Base-by-base conservation (phyloP, 352 stramenopile species). In the Pythium phragmiticola region DNA sequence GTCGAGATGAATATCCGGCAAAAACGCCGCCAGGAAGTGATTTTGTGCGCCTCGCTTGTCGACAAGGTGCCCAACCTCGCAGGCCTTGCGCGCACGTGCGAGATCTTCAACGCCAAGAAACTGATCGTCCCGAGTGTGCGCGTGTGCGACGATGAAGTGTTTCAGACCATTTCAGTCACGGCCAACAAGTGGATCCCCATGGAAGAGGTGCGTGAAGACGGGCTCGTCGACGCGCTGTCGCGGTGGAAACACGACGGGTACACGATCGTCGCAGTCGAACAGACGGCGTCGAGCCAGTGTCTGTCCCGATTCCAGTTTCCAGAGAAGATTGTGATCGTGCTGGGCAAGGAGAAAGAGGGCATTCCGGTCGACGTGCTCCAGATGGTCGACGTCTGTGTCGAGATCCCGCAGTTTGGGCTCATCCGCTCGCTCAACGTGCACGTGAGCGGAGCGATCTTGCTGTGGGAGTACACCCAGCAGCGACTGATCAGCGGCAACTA, bases 401-500 rank as follows among this genome's bases (percentile, higher is more conserved):
- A 99, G 75, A 99, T 99, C 72, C 97, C 97, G 17, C 97, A 99
- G 69, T 90, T 98, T 52, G 97, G 97, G 2, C 89, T 99, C 43
- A 98, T 98, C 53, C 85, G 97, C 7, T 98, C 89, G 50, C 84
- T 99, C 30, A 99, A 99, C 65, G 96, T 99, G 46, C 97, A 99
- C 68, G 97, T 99, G 21, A 98, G 89, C 60, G 96, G 94, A 50
- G 94, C 96, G 19, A 84, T 99, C 23, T 65, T 96, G 53, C 82
- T 99, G 57, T 99, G 96, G 95, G 94, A 98, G 70, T 98, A 98
- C 74, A 98, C 94, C 19, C 94, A 97, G 66, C 95, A 99, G 69
- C 85, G 57, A 21, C 49, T 70, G 9, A 61, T 9, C 6, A 57
- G 26, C 36, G 45, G 50, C 23, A 65, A 58, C 39, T 60, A 60